Conservation (phyloP, 352 stramenopile genomes). For the Phytophthora sojae region DNA sequence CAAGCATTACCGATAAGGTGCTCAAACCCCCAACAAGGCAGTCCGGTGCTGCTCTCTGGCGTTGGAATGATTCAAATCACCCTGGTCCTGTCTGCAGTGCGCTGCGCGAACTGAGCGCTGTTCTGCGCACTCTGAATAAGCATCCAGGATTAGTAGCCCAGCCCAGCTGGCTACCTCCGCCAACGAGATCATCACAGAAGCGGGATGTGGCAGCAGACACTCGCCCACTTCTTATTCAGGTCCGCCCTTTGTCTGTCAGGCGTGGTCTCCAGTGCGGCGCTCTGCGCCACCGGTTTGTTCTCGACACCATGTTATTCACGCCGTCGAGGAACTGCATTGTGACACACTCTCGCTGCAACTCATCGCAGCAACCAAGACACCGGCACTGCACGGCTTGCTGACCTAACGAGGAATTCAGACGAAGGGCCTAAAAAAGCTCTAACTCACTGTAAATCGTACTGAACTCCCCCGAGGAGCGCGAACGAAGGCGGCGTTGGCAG, state of each 20-base stretch:
- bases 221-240: conserved; percentile 25
- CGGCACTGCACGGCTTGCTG: conserved; percentile 1
- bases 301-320: conserved; percentile 7
- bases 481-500: neutral
- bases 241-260: conserved; percentile 17
- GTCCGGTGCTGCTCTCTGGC: conserved; percentile 9
- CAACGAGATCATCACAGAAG: conserved; percentile 3
- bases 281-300: conserved; percentile 10
- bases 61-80: conserved; percentile 32
- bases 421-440: too few species aligned
- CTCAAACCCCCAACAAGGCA: neutral
- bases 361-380: neutral
- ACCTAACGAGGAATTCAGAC: neutral
- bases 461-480: neutral
- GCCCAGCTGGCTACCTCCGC: conserved; percentile 8
- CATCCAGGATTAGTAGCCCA: conserved; percentile 5
- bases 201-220: conserved; percentile 4
- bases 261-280: neutral
- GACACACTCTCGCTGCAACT: conserved; percentile 8
- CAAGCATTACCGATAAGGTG: conserved; percentile 16
- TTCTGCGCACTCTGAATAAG: conserved; percentile 15
- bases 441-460: neutral
- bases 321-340: neutral
- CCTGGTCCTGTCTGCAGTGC: conserved; percentile 19
- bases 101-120: neutral